phyloP scores from a whole-genome alignment of 495 filamentous ascomycete species.

The Penicillium mononematosum region DNA sequence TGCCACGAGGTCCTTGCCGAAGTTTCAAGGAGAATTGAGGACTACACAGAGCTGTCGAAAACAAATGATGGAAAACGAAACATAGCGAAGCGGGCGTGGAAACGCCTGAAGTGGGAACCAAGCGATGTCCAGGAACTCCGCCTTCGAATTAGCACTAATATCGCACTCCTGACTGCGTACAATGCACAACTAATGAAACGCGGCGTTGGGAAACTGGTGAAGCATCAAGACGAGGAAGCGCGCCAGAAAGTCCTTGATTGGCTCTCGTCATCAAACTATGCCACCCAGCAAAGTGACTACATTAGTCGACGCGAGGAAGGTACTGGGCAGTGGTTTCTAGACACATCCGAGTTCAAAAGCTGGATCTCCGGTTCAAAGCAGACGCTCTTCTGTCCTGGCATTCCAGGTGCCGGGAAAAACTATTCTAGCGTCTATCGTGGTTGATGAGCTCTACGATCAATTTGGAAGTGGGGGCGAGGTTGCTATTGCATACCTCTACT shows the following conservation, averaged over 20 bases:
- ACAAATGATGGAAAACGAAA: too few relatives aligned
- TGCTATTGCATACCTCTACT: slow-evolving; percentile 42
- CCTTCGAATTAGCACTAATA: too few relatives aligned
- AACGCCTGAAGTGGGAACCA: too few relatives aligned
- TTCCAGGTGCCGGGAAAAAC: slow-evolving; percentile 45
- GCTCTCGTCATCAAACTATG: slow-evolving; percentile 2
- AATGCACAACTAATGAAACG: too few relatives aligned
- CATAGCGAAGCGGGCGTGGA: too few relatives aligned
- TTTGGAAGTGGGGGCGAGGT: slow-evolving; percentile 19
- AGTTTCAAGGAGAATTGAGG: too few relatives aligned
- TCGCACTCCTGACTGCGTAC: too few relatives aligned
- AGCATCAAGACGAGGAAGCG: neutral
- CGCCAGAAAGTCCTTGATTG: slow-evolving; percentile 8
- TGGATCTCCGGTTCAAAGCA: slow-evolving; percentile 30
- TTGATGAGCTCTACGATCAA: slow-evolving; percentile 26
- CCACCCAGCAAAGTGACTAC: slow-evolving; percentile 9
- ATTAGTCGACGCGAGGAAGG: slow-evolving; percentile 28
- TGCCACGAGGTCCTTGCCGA: too few relatives aligned
- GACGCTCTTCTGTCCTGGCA: slow-evolving; percentile 47
- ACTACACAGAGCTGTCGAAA: too few relatives aligned
- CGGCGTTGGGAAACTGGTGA: too few relatives aligned
- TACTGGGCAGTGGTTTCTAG: slow-evolving; percentile 47
- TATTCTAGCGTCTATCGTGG: slow-evolving; percentile 35
- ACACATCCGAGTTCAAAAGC: slow-evolving; percentile 29
- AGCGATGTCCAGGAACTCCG: too few relatives aligned